phyloP scores from a whole-genome alignment of 129 eudicot genomes.

The Rutidosis leptorrhynchoides region DNA sequence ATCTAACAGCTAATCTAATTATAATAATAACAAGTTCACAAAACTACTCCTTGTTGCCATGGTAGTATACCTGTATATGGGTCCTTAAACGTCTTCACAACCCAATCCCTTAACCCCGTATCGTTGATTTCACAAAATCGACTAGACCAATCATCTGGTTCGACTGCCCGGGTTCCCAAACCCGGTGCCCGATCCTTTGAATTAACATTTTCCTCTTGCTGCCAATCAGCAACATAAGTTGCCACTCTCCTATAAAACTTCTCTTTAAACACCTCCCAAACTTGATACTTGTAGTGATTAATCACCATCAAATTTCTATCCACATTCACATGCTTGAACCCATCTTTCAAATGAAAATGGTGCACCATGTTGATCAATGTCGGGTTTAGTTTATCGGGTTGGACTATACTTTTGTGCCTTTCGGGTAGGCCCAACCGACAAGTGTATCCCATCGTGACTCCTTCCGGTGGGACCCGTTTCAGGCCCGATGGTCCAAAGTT shows the following conservation, averaged over 20 bases:
- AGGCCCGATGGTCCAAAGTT: constrained; percentile 83
- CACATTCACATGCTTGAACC: constrained; percentile 37
- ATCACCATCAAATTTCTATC: constrained; percentile 46
- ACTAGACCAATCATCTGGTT: constrained; percentile 66
- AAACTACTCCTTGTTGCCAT: constrained; percentile 46
- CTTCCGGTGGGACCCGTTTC: constrained; percentile 37
- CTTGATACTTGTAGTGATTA: constrained; percentile 88
- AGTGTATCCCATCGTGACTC: constrained; percentile 68
- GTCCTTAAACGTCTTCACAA: constrained; percentile 43
- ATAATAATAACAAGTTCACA: constrained; percentile 8
- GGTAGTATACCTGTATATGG: constrained; percentile 47
- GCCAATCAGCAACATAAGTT: constrained; percentile 83
- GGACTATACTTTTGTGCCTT: constrained; percentile 81
- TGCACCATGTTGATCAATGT: constrained; percentile 74
- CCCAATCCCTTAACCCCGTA: constrained; percentile 46
- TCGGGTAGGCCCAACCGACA: constrained; percentile 56
- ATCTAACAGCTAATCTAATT: constrained; percentile 14
- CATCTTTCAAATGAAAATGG: constrained; percentile 59
- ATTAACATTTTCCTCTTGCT: constrained; percentile 48
- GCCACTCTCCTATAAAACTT: constrained; percentile 77
- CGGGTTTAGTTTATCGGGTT: constrained; percentile 51
- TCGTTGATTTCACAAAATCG: constrained; percentile 68
- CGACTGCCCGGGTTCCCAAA: constrained; percentile 60
- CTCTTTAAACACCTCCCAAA: constrained; percentile 81
- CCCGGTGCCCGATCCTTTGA: constrained; percentile 84